Evolutionary conservation across 2,329 filamentous ascomycete species (phyloP), one percentile per base, ranked within the genome.

Genomic region (Didymella arachidicola): DNA sequence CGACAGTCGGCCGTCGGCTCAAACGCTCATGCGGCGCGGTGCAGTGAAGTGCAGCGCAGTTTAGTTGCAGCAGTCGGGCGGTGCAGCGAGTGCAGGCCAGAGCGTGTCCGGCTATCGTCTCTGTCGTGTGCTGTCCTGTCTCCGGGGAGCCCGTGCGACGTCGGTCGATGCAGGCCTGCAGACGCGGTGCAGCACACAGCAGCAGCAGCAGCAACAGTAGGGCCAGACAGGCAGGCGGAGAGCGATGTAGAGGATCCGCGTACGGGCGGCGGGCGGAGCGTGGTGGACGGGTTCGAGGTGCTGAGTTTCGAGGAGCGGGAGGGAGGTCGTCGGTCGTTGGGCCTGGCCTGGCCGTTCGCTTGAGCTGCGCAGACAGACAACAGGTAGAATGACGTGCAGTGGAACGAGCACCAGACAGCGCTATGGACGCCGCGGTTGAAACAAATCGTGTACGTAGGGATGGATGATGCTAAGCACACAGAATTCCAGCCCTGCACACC

Each of bases 91-190:
- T 39, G 54, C 43, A 53, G 60, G 39, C 60, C 53, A 36, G 38
- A 18, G 10, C 57, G 26, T 57, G 57, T 57, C 69, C 65, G 65
- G 48, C 32, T 22, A 16, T 44, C 43, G 26, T 30, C 52, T 58
- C 64, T 57, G 72, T 74, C 73, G 74, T 73, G 74, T 74, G 74
- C 72, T 71, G 71, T 66, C 50, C 42, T 42, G 50, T 59, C 51
- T 69, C 59, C 70, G 65, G 69, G 60, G 59, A 63, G 69, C 57
- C 68, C 62, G 74, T 70, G 72, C 72, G 68, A 71, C 68, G 71
- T 62, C 66, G 65, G 66, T 60, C 53, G 57, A 55, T 50, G 50
- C 54, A 52, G 39, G 50, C 42, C 50, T 53, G 56, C 56, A 50
- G 51, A 54, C 18, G 55, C 38, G 41, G 52, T 55, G 52, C 57